A percentile compares a stretch with the other conserved stretches of the same genome.
Evolutionary conservation across 108 stramenopile genomes (phyloP).

Genomic region (Aurantiochytrium sp.): DNA sequence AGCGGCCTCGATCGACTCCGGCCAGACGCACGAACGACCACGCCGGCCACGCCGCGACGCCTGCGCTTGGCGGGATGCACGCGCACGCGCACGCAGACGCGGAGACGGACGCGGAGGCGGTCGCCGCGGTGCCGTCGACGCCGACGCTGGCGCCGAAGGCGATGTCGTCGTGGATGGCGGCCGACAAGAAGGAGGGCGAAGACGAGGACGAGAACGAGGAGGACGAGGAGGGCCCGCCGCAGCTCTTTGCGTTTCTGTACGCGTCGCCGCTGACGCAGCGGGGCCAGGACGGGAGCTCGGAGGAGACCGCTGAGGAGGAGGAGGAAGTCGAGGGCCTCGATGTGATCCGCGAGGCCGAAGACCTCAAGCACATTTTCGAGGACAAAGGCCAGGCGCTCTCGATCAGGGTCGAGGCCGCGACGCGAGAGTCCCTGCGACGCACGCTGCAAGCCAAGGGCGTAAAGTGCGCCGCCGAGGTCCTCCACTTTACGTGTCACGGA

Average conservation of each 20-base stretch:
- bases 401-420: neutral
- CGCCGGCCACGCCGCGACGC: too few relatives aligned
- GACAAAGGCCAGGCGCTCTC: neutral
- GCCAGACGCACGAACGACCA: too few relatives aligned
- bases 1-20: too few relatives aligned
- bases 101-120: too few relatives aligned
- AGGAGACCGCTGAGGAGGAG: neutral
- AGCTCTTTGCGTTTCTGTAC: neutral
- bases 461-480: neutral
- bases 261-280: neutral
- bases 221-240: neutral
- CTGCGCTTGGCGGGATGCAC: too few relatives aligned
- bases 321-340: neutral
- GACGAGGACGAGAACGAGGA: too few relatives aligned
- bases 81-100: too few relatives aligned
- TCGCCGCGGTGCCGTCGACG: too few relatives aligned
- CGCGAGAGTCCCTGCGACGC: neutral
- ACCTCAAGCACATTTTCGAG: neutral
- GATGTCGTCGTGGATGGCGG: too few relatives aligned
- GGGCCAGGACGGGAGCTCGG: neutral
- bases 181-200: too few relatives aligned
- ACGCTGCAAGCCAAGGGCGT: neutral
- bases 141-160: too few relatives aligned
- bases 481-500: conserved; percentile 11
- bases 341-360: neutral